Evolutionary conservation across 148 eudicot species (phyloP).

Genomic region (Chenopodium album): DNA sequence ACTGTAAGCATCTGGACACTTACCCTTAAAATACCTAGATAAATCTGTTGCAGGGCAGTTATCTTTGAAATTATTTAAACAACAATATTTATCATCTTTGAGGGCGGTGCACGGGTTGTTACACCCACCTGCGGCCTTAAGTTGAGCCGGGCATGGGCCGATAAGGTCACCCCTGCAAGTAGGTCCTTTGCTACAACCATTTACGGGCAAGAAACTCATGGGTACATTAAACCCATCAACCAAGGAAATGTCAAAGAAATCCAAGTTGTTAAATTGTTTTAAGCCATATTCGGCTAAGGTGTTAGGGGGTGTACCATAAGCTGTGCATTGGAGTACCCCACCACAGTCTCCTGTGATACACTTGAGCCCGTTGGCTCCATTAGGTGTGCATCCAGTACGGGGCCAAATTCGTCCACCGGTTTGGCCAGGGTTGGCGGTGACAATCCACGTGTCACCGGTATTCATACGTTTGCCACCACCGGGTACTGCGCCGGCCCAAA

Average conservation of each 20-base stretch:
- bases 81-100: conserved; percentile 37
- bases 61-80: conserved; percentile 30
- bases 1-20: conserved; percentile 46
- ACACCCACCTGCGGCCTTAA: conserved; percentile 37
- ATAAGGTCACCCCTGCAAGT: conserved; percentile 31
- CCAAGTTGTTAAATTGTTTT: conserved; percentile 22
- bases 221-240: conserved; percentile 40
- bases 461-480: conserved; percentile 26
- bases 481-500: conserved; percentile 30
- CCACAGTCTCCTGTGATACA: conserved; percentile 38
- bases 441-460: conserved; percentile 21
- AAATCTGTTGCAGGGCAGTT: background rate
- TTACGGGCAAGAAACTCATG: conserved; percentile 26
- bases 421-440: conserved; percentile 20
- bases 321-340: conserved; percentile 33
- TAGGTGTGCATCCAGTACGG: conserved; percentile 24
- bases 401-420: conserved; percentile 28
- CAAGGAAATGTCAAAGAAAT: conserved; percentile 37
- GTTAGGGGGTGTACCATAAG: conserved; percentile 31
- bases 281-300: conserved; percentile 34
- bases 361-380: conserved; percentile 10
- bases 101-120: conserved; percentile 49
- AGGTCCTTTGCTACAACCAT: conserved; percentile 21
- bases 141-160: conserved; percentile 33
- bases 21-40: too few species aligned